Evolutionary conservation across 306 rosid species (phyloP).

Genomic region (Quercus engelmannii): DNA sequence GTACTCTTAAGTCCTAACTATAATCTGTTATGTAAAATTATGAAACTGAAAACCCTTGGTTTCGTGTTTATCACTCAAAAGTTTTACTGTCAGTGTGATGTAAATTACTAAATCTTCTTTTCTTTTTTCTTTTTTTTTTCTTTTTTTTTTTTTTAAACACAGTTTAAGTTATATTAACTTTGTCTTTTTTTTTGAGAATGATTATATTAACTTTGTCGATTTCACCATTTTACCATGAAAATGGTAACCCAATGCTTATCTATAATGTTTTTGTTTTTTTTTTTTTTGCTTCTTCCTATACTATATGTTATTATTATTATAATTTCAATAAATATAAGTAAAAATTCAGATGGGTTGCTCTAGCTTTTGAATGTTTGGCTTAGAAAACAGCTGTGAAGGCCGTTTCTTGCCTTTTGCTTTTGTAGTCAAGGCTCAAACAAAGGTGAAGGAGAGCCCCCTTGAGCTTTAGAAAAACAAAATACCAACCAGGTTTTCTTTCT

Average conservation of each 20-base stretch:
- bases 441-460: slow-evolving; percentile 37
- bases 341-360: slow-evolving; percentile 24
- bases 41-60: slow-evolving; percentile 23
- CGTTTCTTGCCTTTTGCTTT: slow-evolving; percentile 81
- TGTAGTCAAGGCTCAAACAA: slow-evolving; percentile 78
- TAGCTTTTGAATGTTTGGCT: slow-evolving; percentile 35
- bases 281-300: background rate
- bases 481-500: slow-evolving; percentile 22
- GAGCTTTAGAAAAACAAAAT: slow-evolving; percentile 23
- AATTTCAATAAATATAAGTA: background rate
- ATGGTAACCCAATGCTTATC: background rate
- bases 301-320: background rate
- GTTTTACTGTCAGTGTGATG: slow-evolving; percentile 10
- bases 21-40: slow-evolving; percentile 25
- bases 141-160: background rate
- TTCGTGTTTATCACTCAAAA: slow-evolving; percentile 48
- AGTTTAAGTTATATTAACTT: background rate
- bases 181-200: too few species aligned
- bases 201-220: background rate
- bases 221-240: background rate
- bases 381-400: slow-evolving; percentile 61
- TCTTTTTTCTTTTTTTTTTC: background rate
- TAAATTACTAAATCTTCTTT: background rate
- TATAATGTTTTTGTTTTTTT: background rate
- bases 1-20: background rate